phyloP scores from a whole-genome alignment of 2,329 filamentous ascomycete species.

The Pseudogymnoascus sp. region DNA sequence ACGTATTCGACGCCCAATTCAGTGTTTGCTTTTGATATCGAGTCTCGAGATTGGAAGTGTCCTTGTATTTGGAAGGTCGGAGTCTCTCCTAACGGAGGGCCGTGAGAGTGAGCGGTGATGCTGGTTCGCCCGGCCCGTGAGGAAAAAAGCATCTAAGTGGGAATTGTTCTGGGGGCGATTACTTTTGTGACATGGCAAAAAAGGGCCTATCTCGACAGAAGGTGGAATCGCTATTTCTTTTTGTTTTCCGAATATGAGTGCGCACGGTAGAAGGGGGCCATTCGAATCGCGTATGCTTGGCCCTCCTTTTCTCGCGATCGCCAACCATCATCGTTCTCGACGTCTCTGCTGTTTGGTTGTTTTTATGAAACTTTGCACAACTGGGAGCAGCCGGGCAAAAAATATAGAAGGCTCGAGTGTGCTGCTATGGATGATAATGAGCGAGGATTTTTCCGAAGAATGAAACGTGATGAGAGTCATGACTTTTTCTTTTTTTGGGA shows the following conservation, averaged over 20 bases:
- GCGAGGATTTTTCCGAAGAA: slow-evolving; percentile 7
- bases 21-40: slow-evolving; percentile 2
- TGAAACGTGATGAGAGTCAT: slow-evolving; percentile 8
- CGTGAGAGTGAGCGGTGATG: slow-evolving; percentile 28
- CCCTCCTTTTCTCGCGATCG: slow-evolving; percentile 6
- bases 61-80: neutral
- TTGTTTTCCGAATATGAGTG: slow-evolving; percentile 5
- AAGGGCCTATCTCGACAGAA: slow-evolving; percentile 3
- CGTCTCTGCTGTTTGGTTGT: slow-evolving; percentile 7
- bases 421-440: slow-evolving; percentile 8
- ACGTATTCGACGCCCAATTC: slow-evolving; percentile 4
- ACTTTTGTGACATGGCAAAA: neutral
- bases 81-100: slow-evolving; percentile 19
- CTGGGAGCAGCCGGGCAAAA: slow-evolving; percentile 4
- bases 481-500: slow-evolving; percentile 6
- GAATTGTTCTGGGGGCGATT: neutral
- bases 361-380: slow-evolving; percentile 8
- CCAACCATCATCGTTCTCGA: slow-evolving; percentile 6
- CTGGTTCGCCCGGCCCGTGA: slow-evolving; percentile 30
- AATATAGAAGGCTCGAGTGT: slow-evolving; percentile 8
- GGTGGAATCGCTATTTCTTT: slow-evolving; percentile 6
- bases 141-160: slow-evolving; percentile 17
- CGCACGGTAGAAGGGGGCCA: slow-evolving; percentile 4
- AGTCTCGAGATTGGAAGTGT: slow-evolving; percentile 4
- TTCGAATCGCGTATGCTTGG: slow-evolving; percentile 5